Percentiles rank a stretch among this genome's conserved stretches.
These are phyloP conservation scores for Penicillium sumatraense DNA, from an alignment of 2,329 filamentous ascomycete species.

Conservation along the genomic window DNA sequence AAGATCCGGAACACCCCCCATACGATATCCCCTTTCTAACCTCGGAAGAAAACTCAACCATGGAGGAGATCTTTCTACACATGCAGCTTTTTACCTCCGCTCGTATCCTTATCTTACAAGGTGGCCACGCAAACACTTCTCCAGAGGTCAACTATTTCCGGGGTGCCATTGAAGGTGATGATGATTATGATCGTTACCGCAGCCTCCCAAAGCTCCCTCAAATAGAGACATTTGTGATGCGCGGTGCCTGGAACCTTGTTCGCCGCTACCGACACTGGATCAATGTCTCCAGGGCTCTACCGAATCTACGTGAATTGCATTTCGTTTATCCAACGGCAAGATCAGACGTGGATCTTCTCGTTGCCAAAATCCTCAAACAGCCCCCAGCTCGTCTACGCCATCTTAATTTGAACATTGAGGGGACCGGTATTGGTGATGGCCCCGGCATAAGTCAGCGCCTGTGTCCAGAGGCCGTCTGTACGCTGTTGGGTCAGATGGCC, in stretches of 20 bases:
- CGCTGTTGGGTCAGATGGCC: conserved; percentile 61
- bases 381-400: conserved; percentile 64
- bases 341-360: conserved; percentile 53
- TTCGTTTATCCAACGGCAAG: not conserved
- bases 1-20: conserved; percentile 13
- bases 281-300: conserved; percentile 65
- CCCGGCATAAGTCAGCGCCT: conserved; percentile 36
- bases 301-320: conserved; percentile 58
- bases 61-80: conserved; percentile 72
- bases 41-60: conserved; percentile 65
- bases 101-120: conserved; percentile 72
- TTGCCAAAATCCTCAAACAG: conserved; percentile 66
- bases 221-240: conserved; percentile 71
- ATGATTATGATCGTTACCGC: conserved; percentile 22
- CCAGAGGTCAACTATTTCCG: conserved; percentile 67
- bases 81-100: conserved; percentile 65
- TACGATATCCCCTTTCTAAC: conserved; percentile 37
- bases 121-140: conserved; percentile 76
- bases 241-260: conserved; percentile 79
- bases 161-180: conserved; percentile 22
- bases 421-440: conserved; percentile 70
- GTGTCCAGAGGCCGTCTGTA: not conserved
- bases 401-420: conserved; percentile 71
- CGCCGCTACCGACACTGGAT: conserved; percentile 66
- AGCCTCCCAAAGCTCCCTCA: conserved; percentile 56